Conservation (phyloP, 2,329 filamentous ascomycete genomes). For the Emmonsia crescens region DNA sequence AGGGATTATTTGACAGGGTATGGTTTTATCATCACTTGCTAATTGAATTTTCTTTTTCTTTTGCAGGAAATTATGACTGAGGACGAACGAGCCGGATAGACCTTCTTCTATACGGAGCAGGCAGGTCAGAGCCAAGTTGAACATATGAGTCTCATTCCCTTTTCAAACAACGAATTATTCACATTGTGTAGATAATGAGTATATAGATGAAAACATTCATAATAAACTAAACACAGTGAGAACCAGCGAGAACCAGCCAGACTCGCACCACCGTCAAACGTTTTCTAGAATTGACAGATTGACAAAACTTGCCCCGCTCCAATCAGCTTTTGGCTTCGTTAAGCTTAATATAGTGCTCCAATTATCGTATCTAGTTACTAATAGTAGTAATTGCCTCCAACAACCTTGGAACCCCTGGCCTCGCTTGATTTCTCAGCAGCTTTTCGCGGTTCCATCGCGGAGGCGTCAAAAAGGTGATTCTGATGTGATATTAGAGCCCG, state of each 20-base stretch:
- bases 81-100: constrained; percentile 1
- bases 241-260: too few species aligned
- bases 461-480: neutral
- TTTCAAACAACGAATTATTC: neutral
- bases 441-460: neutral
- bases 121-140: too few species aligned
- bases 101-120: too few species aligned
- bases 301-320: neutral
- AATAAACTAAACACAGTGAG: too few species aligned
- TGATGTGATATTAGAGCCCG: neutral
- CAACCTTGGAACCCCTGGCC: neutral
- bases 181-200: neutral
- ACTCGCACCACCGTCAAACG: neutral
- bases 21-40: neutral
- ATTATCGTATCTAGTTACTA: neutral
- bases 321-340: neutral
- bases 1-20: neutral
- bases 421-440: neutral
- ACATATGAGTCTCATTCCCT: neutral
- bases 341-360: neutral
- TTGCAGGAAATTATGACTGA: constrained; percentile 10
- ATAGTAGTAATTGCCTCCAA: neutral
- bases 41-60: neutral
- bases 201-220: neutral
- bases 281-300: neutral